Conservation (phyloP, 148 eudicot genomes). For the Cornus kousa region DNA sequence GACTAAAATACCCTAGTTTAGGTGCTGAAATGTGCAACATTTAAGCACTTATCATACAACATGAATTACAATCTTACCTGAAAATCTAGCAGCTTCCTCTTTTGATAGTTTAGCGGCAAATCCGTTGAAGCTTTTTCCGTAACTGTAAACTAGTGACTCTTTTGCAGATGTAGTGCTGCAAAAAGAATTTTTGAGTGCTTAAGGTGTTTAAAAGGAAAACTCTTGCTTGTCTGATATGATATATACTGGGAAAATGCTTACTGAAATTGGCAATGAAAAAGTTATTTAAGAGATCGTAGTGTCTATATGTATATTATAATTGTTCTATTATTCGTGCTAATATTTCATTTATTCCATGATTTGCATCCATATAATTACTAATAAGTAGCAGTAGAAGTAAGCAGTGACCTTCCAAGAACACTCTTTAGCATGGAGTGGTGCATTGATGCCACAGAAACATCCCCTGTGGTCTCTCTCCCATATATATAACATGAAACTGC, state of each 20-base stretch:
- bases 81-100: not conserved
- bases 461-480: slow-evolving; percentile 1
- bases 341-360: too few relatives aligned
- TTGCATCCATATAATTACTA: not conserved
- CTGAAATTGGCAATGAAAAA: too few relatives aligned
- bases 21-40: too few relatives aligned
- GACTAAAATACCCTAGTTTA: too few relatives aligned
- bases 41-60: too few relatives aligned
- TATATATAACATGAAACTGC: not conserved
- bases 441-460: not conserved
- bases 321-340: too few relatives aligned
- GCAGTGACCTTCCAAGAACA: slow-evolving; percentile 1
- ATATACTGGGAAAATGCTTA: too few relatives aligned
- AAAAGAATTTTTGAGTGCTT: not conserved
- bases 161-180: not conserved
- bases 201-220: too few relatives aligned
- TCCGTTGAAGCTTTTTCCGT: not conserved
- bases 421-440: slow-evolving; percentile 3
- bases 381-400: too few relatives aligned
- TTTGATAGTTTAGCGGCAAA: not conserved
- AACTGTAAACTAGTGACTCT: not conserved
- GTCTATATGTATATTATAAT: too few relatives aligned
- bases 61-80: not conserved
- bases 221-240: too few relatives aligned
- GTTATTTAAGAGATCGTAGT: too few relatives aligned